A percentile compares a stretch with the other conserved stretches of the same genome.
phyloP scores from a whole-genome alignment of 495 filamentous ascomycete genomes.

The Bryoglossum gracile region DNA sequence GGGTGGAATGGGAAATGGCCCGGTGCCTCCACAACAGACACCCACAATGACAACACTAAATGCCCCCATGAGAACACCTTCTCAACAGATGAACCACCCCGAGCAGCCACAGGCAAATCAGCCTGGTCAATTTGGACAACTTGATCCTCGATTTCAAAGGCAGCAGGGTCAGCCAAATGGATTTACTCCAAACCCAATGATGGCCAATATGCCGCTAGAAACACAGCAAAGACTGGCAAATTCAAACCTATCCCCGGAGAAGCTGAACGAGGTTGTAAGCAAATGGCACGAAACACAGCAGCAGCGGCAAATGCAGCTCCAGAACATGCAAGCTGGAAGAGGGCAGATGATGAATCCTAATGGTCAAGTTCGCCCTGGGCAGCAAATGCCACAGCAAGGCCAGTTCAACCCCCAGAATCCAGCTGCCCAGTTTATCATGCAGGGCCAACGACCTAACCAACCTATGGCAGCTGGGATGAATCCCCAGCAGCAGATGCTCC shows the following conservation, averaged over 20 bases:
- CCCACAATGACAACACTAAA: constrained; percentile 45
- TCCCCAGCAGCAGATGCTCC: constrained; percentile 29
- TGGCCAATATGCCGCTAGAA: constrained; percentile 31
- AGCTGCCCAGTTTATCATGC: constrained; percentile 25
- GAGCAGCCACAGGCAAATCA: constrained; percentile 29
- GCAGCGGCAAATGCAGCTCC: constrained; percentile 9
- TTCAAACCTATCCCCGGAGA: constrained; percentile 32
- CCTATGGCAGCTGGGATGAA: constrained; percentile 29
- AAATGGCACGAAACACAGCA: constrained; percentile 30
- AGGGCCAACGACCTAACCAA: constrained; percentile 23
- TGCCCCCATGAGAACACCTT: constrained; percentile 36
- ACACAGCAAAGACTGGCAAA: constrained; percentile 25
- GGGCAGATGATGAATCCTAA: constrained; percentile 26
- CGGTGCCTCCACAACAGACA: constrained; percentile 40
- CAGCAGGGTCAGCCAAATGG: constrained; percentile 35
- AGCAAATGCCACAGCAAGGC: constrained; percentile 25
- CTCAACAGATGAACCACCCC: constrained; percentile 33
- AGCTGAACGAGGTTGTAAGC: constrained; percentile 34
- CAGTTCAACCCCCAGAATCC: constrained; percentile 29
- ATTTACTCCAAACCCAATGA: constrained; percentile 24
- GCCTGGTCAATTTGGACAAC: constrained; percentile 30
- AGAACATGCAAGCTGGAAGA: constrained; percentile 20
- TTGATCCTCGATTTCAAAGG: constrained; percentile 39
- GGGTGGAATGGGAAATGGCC: constrained; percentile 32
- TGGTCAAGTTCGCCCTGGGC: constrained; percentile 17